Conservation (phyloP, 2,329 filamentous ascomycete genomes). For the Trichophyton mentagrophytes region DNA sequence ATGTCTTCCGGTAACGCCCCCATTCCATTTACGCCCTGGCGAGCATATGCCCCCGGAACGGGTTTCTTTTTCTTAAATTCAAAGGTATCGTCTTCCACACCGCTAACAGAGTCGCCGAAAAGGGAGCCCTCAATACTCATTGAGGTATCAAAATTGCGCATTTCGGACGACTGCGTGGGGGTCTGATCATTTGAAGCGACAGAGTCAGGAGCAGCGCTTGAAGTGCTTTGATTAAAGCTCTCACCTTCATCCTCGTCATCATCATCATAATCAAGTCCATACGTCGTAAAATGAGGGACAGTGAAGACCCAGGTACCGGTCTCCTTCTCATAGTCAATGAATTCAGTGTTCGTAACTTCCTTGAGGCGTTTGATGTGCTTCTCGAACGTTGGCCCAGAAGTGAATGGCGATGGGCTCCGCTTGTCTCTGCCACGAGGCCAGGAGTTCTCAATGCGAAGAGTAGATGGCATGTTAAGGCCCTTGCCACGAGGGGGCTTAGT, state of each 20-base stretch:
- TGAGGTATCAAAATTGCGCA: slow-evolving; percentile 25
- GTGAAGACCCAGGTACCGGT: slow-evolving; percentile 82
- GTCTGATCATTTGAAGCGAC: slow-evolving; percentile 30
- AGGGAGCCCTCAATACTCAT: slow-evolving; percentile 32
- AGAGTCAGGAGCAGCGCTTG: slow-evolving; percentile 41
- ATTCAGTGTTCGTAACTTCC: slow-evolving; percentile 66
- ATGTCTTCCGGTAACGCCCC: slow-evolving; percentile 25
- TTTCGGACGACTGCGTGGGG: slow-evolving; percentile 15
- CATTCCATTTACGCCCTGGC: slow-evolving; percentile 42
- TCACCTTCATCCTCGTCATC: slow-evolving; percentile 44
- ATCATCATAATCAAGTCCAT: slow-evolving; percentile 74
- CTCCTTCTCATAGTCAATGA: slow-evolving; percentile 63
- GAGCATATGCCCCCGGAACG: slow-evolving; percentile 72
- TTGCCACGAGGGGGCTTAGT: slow-evolving; percentile 76
- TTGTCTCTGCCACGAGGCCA: slow-evolving; percentile 65
- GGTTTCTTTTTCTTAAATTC: slow-evolving; percentile 40
- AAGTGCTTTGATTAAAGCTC: slow-evolving; percentile 39
- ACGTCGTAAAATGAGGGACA: slow-evolving; percentile 95
- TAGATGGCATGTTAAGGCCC: slow-evolving; percentile 81
- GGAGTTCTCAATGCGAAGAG: slow-evolving; percentile 79
- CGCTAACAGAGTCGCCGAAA: slow-evolving; percentile 25
- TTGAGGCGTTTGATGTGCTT: slow-evolving; percentile 76
- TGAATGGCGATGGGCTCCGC: slow-evolving; percentile 43
- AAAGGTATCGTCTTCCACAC: slow-evolving; percentile 44
- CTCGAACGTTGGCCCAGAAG: slow-evolving; percentile 52